phyloP scores from a whole-genome alignment of 345 rosid species.

The Eucalyptus pauciflora region DNA sequence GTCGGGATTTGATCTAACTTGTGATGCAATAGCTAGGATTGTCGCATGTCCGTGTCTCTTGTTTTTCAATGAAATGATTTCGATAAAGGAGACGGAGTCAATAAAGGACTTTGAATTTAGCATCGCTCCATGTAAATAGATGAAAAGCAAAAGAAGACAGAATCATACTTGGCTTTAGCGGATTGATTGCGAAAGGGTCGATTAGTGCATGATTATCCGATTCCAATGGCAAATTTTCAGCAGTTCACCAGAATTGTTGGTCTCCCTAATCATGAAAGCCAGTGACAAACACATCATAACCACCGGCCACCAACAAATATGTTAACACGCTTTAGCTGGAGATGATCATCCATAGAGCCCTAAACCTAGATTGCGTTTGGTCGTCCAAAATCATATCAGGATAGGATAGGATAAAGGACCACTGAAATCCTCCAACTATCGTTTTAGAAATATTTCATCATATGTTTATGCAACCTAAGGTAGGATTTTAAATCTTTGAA shows the following conservation, averaged over 20 bases:
- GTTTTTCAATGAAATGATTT: neutral
- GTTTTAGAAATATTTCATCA: no score
- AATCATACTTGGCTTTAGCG: neutral
- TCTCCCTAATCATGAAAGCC: neutral
- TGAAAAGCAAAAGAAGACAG: neutral
- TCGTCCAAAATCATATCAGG: accelerated
- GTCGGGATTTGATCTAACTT: neutral
- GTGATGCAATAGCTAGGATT: neutral
- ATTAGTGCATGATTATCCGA: neutral
- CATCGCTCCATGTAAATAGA: neutral
- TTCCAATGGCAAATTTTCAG: neutral
- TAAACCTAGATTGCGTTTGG: neutral
- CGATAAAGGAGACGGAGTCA: neutral
- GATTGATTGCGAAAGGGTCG: neutral
- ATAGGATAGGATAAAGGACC: neutral
- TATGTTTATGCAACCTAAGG: no score
- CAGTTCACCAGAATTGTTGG: neutral
- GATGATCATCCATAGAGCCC: neutral
- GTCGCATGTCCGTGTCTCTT: neutral
- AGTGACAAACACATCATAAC: neutral
- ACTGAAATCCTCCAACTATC: no score
- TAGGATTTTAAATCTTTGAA: neutral
- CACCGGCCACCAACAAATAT: neutral
- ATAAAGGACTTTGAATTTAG: neutral
- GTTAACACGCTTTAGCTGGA: neutral